Conservation (phyloP, 2,329 filamentous ascomycete genomes). For the Alternaria incomplexa region DNA sequence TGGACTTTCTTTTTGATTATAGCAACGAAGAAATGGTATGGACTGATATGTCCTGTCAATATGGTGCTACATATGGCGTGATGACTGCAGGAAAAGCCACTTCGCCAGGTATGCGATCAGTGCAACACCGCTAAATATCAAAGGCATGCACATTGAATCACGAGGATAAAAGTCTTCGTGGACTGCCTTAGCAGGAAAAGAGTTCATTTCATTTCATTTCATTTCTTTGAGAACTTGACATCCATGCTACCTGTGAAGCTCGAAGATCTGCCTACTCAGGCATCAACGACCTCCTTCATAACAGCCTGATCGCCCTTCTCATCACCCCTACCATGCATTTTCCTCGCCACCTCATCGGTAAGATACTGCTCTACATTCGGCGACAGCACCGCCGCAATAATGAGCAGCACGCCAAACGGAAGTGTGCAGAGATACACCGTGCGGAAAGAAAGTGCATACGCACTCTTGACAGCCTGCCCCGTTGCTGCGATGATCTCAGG, state of each 20-base stretch:
- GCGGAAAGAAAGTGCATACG: constrained; percentile 54
- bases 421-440: constrained; percentile 54
- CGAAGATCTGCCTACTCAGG: background rate
- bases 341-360: constrained; percentile 54
- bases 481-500: constrained; percentile 39
- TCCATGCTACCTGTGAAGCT: background rate
- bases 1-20: background rate
- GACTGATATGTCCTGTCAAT: background rate
- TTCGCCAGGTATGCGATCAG: background rate
- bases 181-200: background rate
- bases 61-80: background rate
- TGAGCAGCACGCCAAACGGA: constrained; percentile 44
- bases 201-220: background rate
- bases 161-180: rapidly evolving
- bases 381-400: constrained; percentile 48
- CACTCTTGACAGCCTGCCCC: constrained; percentile 44
- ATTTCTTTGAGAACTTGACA: background rate
- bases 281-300: constrained; percentile 25
- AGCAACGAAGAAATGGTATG: background rate
- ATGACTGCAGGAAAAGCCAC: background rate
- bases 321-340: constrained; percentile 40
- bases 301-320: constrained; percentile 15
- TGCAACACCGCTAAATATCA: background rate
- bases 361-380: constrained; percentile 55
- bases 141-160: background rate